Conservation (phyloP, 345 rosid genomes). For the Dovyalis caffra region DNA sequence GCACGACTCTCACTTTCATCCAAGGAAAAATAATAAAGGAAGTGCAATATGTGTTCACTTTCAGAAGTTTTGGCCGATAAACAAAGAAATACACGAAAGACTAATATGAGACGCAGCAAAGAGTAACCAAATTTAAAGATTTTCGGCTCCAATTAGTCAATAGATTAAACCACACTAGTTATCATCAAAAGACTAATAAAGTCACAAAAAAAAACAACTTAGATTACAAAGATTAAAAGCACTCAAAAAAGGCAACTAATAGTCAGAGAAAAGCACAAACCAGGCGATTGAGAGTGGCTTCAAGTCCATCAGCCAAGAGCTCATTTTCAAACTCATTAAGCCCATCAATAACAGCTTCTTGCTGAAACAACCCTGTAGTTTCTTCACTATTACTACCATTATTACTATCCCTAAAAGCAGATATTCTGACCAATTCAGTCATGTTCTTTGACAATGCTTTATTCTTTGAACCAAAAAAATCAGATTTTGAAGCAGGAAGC, state of each 20-base stretch:
- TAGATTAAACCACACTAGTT: neutral
- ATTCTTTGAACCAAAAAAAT: neutral
- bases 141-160: neutral
- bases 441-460: neutral
- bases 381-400: neutral
- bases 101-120: neutral
- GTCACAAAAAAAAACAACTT: neutral
- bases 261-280: neutral
- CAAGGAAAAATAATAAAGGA: neutral
- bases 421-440: neutral
- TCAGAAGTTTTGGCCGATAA: neutral
- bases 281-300: constrained; percentile 7
- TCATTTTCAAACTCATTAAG: neutral
- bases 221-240: neutral
- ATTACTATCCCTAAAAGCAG: neutral
- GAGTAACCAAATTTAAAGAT: neutral
- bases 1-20: neutral
- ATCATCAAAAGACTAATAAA: neutral
- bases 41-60: neutral
- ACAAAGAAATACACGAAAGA: neutral
- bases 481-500: neutral
- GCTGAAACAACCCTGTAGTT: neutral
- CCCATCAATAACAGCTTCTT: neutral
- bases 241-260: neutral
- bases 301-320: neutral